phyloP scores from a whole-genome alignment of 2,329 filamentous ascomycete genomes.

The Cadophora gregata region DNA sequence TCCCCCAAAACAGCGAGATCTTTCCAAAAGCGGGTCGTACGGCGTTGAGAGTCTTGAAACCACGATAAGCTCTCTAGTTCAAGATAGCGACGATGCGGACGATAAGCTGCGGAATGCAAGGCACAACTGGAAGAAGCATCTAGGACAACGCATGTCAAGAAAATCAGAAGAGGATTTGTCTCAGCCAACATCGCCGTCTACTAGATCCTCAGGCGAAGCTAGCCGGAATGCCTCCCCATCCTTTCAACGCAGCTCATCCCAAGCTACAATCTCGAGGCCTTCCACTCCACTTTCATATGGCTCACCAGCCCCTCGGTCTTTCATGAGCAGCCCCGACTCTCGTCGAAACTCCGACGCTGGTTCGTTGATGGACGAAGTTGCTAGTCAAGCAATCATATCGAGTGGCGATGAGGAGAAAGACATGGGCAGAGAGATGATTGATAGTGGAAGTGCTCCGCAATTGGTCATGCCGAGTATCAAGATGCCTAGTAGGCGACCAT shows the following conservation, averaged over 20 bases:
- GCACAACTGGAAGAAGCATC: slow-evolving; percentile 41
- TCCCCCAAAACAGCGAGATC: slow-evolving; percentile 44
- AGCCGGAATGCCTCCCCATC: slow-evolving; percentile 45
- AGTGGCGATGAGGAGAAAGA: slow-evolving; percentile 48
- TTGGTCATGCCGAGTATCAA: slow-evolving; percentile 97
- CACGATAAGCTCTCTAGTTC: slow-evolving; percentile 42
- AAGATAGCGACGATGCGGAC: slow-evolving; percentile 41
- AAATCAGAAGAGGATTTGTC: slow-evolving; percentile 37
- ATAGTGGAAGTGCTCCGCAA: slow-evolving; percentile 69
- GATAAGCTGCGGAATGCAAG: slow-evolving; percentile 36
- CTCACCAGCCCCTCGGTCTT: slow-evolving; percentile 49
- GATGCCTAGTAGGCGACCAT: slow-evolving; percentile 87
- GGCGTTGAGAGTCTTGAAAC: slow-evolving; percentile 45
- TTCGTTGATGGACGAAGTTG: slow-evolving; percentile 54
- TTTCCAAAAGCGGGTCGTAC: slow-evolving; percentile 44
- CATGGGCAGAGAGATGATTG: slow-evolving; percentile 52
- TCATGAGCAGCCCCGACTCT: slow-evolving; percentile 58
- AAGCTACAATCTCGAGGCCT: slow-evolving; percentile 49
- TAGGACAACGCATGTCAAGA: slow-evolving; percentile 30
- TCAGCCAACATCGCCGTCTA: slow-evolving; percentile 40
- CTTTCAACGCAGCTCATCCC: slow-evolving; percentile 42
- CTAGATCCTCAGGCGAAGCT: slow-evolving; percentile 43
- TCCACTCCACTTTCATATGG: slow-evolving; percentile 53
- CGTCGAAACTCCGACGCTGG: slow-evolving; percentile 56
- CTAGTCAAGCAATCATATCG: slow-evolving; percentile 45